Base-by-base conservation (phyloP, 495 filamentous ascomycete genomes). In the Daldinia grandis region DNA sequence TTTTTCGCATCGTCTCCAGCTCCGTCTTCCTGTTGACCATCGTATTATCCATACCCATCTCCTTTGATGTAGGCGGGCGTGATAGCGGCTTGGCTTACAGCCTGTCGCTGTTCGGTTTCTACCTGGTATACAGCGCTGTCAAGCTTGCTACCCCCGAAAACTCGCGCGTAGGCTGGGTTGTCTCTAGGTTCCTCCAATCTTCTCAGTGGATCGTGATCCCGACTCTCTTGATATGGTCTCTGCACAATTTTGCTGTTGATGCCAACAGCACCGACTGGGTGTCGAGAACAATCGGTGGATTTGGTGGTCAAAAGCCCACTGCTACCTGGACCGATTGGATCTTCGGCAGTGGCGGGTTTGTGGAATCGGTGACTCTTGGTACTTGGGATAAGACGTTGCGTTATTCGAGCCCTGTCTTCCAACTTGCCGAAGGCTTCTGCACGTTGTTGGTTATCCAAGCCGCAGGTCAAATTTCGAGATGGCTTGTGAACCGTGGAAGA, bases 11-110 rank as follows among this genome's bases (percentile, higher is more conserved):
- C 74, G 78, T 90, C 71, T 92, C 90, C 75, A 90, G 90, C 79
- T 85, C 89, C 76, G 78, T 92, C 80, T 97, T 97, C 82, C 87
- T 99, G 70, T 84, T 91, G 78, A 89, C 91, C 79, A 93, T 95
- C 77, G 89, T 99, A 76, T 88, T 97, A 73, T 95, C 92, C 57
- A 92, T 98, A 78, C 95, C 95, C 64, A 88, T 99, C 61, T 91
- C 95, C 69, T 99, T 98, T 80, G 95, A 99, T 84, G 94, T 99
- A 74, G 95, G 95, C 77, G 95, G 95, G 56, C 89, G 93, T 78
- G 93, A 93, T 68, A 94, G 93, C 78, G 95, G 95, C 70, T 87
- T 99, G 72, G 93, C 93, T 72, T 98, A 93, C 81, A 97, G 93
- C 69, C 86, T 97, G 42, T 88, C 93, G 12, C 86, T 99, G 19